A percentile compares a stretch with the other conserved stretches of the same genome.
Evolutionary conservation across 345 rosid genomes (phyloP).

Genomic region (Ceriops zippeliana): DNA sequence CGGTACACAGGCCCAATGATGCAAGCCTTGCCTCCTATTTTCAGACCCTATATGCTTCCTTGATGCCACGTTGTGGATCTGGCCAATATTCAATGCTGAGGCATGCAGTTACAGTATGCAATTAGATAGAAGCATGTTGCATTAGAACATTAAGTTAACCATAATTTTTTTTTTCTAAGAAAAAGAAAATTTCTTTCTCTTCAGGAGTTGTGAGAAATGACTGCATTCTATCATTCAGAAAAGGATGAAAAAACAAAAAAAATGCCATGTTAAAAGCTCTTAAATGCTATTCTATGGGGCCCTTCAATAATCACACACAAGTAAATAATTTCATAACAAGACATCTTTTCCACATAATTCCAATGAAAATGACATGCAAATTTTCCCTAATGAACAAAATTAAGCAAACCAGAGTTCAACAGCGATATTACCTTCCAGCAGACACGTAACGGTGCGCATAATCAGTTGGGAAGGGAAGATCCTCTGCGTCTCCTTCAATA

Average conservation of each 20-base stretch:
- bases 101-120: not conserved
- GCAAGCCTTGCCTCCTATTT: conserved; percentile 41
- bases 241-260: no score
- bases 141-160: not conserved
- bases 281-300: no score
- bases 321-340: not conserved
- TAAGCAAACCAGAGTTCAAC: not conserved
- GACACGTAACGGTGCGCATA: conserved; percentile 37
- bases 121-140: not conserved
- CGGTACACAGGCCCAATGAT: conserved; percentile 38
- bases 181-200: no score
- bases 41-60: conserved; percentile 37
- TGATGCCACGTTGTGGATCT: conserved; percentile 38
- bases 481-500: conserved; percentile 38
- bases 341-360: not conserved
- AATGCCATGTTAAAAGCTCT: no score
- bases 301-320: not conserved
- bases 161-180: no score
- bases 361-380: no score
- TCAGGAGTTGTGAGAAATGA: no score
- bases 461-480: conserved; percentile 36
- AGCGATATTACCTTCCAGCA: conserved; percentile 32
- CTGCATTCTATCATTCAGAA: no score
- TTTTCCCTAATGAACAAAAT: not conserved
- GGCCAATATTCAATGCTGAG: conserved; percentile 42